These are phyloP conservation scores for Verticillium zaregamsianum DNA, from an alignment of 2,329 filamentous ascomycete genomes.

Conservation along the genomic window DNA sequence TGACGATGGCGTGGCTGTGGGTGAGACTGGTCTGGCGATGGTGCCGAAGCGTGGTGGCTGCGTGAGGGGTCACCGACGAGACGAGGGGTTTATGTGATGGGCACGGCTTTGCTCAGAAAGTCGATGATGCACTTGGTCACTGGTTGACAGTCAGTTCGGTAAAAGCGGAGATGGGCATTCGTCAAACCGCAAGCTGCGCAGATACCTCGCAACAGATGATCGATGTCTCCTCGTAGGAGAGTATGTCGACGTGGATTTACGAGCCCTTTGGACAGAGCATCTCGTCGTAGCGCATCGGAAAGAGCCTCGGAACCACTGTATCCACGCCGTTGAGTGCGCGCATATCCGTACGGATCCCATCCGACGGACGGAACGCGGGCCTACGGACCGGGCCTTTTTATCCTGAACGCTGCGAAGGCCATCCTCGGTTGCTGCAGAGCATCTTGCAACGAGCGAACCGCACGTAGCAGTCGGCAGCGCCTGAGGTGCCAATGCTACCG, in stretches of 20 bases:
- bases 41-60: background rate
- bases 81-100: background rate
- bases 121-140: background rate
- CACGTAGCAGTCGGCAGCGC: too few relatives aligned
- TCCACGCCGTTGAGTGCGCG: background rate
- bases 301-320: background rate
- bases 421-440: background rate
- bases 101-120: background rate
- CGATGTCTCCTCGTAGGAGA: too few relatives aligned
- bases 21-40: background rate
- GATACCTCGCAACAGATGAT: too few relatives aligned
- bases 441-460: background rate
- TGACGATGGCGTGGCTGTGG: background rate
- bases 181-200: too few relatives aligned
- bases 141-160: background rate
- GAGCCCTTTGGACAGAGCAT: background rate
- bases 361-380: background rate
- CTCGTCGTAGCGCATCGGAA: background rate
- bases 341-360: background rate
- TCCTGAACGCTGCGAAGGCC: background rate
- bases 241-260: background rate
- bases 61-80: background rate
- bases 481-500: too few relatives aligned
- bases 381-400: constrained; percentile 2
- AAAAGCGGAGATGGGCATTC: background rate